phyloP scores from a whole-genome alignment of 2,329 filamentous ascomycete species.

The Aspergillus oerlinghausenensis region DNA sequence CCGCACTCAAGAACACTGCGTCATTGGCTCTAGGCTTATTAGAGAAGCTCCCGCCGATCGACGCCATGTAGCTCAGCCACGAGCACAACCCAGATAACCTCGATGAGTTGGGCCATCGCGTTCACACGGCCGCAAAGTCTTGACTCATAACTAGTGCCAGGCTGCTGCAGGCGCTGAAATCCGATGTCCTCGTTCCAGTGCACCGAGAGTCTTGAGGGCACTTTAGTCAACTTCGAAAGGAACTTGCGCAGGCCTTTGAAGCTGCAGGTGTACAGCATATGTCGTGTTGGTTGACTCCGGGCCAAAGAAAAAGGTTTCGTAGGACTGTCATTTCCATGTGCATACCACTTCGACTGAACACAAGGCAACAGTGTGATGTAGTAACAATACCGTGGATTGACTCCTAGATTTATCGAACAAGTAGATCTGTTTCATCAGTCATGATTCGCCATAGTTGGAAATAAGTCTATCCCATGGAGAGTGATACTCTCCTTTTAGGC shows the following conservation, averaged over 20 bases:
- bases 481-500: background rate
- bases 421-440: background rate
- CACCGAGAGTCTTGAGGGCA: conserved; percentile 47
- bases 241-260: conserved; percentile 29
- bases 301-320: conserved; percentile 11
- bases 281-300: conserved; percentile 33
- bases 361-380: background rate
- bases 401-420: background rate
- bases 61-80: conserved; percentile 48
- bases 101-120: conserved; percentile 42
- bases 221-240: conserved; percentile 35
- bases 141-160: conserved; percentile 44
- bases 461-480: background rate
- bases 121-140: conserved; percentile 45
- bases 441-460: background rate
- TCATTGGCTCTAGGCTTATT: conserved; percentile 37
- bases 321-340: background rate
- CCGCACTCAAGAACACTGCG: conserved; percentile 27
- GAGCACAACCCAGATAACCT: conserved; percentile 51
- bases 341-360: background rate
- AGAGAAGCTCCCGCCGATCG: conserved; percentile 41
- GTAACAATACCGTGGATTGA: background rate
- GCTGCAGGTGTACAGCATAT: conserved; percentile 32
- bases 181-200: conserved; percentile 44
- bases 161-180: conserved; percentile 38